Base-by-base conservation (phyloP, 2,329 filamentous ascomycete species). In the Xylogone sp. region DNA sequence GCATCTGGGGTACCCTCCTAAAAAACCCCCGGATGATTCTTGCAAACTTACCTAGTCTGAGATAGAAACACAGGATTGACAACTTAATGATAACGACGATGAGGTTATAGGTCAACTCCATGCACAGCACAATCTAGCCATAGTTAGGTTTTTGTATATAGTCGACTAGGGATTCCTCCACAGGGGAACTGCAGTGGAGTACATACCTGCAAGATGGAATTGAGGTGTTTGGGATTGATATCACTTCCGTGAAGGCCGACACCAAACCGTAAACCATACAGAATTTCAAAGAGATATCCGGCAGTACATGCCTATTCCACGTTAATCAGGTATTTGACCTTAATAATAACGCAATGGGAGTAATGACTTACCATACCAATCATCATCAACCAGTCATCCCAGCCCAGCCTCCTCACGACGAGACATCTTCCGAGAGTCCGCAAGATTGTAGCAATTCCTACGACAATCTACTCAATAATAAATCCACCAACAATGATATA, bases 1-100 rank as follows among this genome's bases (percentile, higher is more conserved):
- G n/a, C 34, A 16, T 7, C n/a, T 18, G n/a, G n/a, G n/a, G n/a
- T n/a, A n/a, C n/a, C n/a, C n/a, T n/a, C n/a, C n/a, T n/a, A n/a
- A n/a, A n/a, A n/a, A n/a, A n/a, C n/a, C n/a, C n/a, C n/a, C n/a
- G n/a, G n/a, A n/a, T n/a, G 20, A 46, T 29, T 34, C 3, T 43
- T 21, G 39, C 7, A 18, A 18, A 49, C 59, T 21, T 56, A 69
- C 66, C 66, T 43, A 69, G 60, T 48, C 66, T 62, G 20, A 68
- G 52, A 45, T 69, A 69, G 46, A 66, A 65, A 44, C 62, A 59
- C 3, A 68, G 53, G 29, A 69, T 68, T 1, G 67, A 69, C 1
- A 61, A 50, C 46, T 69, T 69, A 53, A 69, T 63, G 21, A 55
- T 46, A 20, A 54, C 60, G 45, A 68, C 55, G 13, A 60, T 18